Evolutionary conservation across 2,329 filamentous ascomycete species (phyloP), one percentile per base, ranked within the genome.

Genomic region (Bipolaris sorokiniana): DNA sequence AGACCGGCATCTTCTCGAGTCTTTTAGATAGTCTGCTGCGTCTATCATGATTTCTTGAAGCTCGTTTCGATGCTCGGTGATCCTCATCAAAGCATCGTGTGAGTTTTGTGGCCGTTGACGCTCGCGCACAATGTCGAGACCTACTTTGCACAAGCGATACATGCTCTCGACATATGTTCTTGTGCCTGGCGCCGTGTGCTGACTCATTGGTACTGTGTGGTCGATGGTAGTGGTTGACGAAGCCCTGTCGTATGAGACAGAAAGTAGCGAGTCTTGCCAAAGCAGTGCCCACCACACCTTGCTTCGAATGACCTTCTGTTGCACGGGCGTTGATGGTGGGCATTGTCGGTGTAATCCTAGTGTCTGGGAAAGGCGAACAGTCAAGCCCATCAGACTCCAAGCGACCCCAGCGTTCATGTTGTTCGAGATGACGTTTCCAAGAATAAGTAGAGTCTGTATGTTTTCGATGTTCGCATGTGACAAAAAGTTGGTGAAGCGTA

Each of bases 331-430:
- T 45, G 83, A 82, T 20, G 80, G 79, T 37, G 84, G 83, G 44
- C 84, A 86, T 64, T 83, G 80, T 42, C 84, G 81, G 62, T 88
- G 86, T 41, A 88, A 72, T 5, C 86, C 86, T 10, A 87, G 79
- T 5, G 83, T 84, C 71, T 87, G 80, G 11, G 84, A 84, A 72
- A 88, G 82, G 56, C 86, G 80, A 46, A 86, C 80, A 1, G 85
- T 87, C 71, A 88, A 80, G 7, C 84, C 80, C 79, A 73, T 82
- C 13, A 88, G 70, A 23, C 85, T 84, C 78, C 87, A 88, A 4
- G 85, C 84, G 16, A 86, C 85, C 2, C 86, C 86, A 7, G 86
- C 85, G 57, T 88, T 88, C 84, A 86, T 86, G 61, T 86, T 86
- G 67, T 86, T 86, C 1, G 84, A 84, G 28, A 86, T 78, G 22